Evolutionary conservation across 2,329 filamentous ascomycete species (phyloP).

Genomic region (Blastomyces silverae): DNA sequence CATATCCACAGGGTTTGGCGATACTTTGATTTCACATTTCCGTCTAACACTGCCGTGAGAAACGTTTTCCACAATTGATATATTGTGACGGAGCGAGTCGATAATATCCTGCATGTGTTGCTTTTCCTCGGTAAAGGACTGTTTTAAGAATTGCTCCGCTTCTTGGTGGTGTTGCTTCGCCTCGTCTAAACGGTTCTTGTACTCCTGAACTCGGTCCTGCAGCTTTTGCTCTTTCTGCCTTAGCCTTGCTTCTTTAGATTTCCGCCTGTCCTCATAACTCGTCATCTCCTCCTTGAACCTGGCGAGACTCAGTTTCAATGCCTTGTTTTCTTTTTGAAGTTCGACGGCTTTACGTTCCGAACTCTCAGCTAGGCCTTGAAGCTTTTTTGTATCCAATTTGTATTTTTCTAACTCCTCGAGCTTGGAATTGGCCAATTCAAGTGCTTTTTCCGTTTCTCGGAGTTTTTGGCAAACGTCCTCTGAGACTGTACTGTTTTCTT

Average conservation of each 20-base stretch:
- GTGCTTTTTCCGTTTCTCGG: constrained; percentile 30
- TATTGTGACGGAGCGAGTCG: constrained; percentile 31
- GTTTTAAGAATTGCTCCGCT: constrained; percentile 32
- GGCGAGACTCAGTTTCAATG: constrained; percentile 37
- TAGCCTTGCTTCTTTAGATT: constrained; percentile 38
- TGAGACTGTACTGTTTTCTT: constrained; percentile 21
- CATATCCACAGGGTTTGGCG: background rate
- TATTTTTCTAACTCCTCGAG: constrained; percentile 32
- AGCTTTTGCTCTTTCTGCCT: constrained; percentile 38
- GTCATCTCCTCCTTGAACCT: constrained; percentile 40
- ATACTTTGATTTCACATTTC: constrained; percentile 2
- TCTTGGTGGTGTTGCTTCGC: constrained; percentile 33
- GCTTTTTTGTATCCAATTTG: constrained; percentile 30
- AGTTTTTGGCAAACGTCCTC: constrained; percentile 27
- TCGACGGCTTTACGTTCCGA: constrained; percentile 39
- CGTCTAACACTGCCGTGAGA: constrained; percentile 14
- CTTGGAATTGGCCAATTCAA: constrained; percentile 32
- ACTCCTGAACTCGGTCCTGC: constrained; percentile 37
- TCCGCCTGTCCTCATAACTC: constrained; percentile 39
- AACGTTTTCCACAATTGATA: constrained; percentile 28
- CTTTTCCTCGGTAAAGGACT: constrained; percentile 34
- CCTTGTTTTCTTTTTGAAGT: constrained; percentile 38
- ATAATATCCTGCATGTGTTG: constrained; percentile 37
- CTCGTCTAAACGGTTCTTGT: constrained; percentile 35
- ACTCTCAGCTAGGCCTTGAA: constrained; percentile 33